Percentiles rank a stretch among this genome's conserved stretches.
These are phyloP conservation scores for Trichosanthes truncata DNA, from an alignment of 306 rosid species.

Conservation along the genomic window DNA sequence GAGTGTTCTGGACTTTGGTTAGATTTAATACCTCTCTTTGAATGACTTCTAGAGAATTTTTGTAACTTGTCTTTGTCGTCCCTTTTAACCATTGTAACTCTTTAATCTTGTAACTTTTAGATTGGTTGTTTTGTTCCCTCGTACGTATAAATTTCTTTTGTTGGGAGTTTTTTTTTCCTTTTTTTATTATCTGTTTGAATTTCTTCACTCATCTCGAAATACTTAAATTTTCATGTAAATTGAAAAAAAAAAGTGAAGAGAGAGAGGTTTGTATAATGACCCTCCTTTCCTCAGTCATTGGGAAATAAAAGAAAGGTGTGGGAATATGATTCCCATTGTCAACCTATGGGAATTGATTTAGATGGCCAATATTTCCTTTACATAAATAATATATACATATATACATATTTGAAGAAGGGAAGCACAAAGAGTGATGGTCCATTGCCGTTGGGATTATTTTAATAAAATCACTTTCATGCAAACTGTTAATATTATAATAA, in stretches of 20 bases:
- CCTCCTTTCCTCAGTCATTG: constrained; percentile 16
- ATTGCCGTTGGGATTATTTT: constrained; percentile 3
- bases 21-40: not conserved
- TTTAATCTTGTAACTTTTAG: not conserved
- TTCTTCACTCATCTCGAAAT: no score
- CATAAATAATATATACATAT: not conserved
- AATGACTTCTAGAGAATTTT: not conserved
- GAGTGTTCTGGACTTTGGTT: not conserved
- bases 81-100: no score
- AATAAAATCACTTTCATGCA: not conserved
- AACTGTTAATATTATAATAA: not conserved
- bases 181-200: no score
- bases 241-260: not conserved
- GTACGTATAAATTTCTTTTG: no score
- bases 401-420: not conserved
- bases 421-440: not conserved
- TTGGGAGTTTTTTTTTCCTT: no score
- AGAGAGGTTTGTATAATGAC: not conserved
- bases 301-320: not conserved
- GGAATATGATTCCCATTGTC: constrained; percentile 18
- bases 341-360: constrained; percentile 7
- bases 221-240: no score
- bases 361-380: not conserved
- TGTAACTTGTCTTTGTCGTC: not conserved
- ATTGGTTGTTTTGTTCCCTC: not conserved